Percentiles rank a stretch among this genome's conserved stretches.
Evolutionary conservation across 371 early-diverging fungal species (phyloP).

Genomic region (Entomophthora muscae): DNA sequence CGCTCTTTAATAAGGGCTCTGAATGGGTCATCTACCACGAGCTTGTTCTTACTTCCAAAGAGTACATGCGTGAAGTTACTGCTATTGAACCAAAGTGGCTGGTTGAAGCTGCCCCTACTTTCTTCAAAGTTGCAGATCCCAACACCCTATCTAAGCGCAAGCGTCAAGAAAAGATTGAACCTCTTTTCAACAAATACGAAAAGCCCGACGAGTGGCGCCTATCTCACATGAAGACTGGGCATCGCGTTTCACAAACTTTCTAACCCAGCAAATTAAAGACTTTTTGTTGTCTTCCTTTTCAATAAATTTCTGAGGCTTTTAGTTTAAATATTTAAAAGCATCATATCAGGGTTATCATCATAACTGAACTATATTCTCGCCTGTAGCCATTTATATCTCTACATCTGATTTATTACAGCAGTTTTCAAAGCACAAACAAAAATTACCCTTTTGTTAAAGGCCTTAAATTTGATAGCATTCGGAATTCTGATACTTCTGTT

Average conservation of each 20-base stretch:
- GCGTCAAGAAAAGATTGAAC: slow-evolving; percentile 67
- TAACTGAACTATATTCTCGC: too few species aligned
- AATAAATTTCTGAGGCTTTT: too few species aligned
- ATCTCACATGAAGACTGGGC: slow-evolving; percentile 50
- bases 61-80: slow-evolving; percentile 95
- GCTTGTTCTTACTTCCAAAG: slow-evolving; percentile 89
- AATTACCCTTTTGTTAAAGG: too few species aligned
- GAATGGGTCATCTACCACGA: slow-evolving; percentile 96
- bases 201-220: slow-evolving; percentile 79
- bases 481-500: too few species aligned
- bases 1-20: slow-evolving; percentile 87
- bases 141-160: slow-evolving; percentile 85
- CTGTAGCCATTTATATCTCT: too few species aligned
- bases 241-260: slow-evolving; percentile 64
- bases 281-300: too few species aligned
- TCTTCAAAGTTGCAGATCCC: slow-evolving; percentile 83
- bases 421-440: too few species aligned
- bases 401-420: too few species aligned
- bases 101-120: slow-evolving; percentile 90
- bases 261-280: slow-evolving; percentile 11
- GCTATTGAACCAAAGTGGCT: slow-evolving; percentile 96
- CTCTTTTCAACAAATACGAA: slow-evolving; percentile 83
- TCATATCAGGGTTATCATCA: too few species aligned
- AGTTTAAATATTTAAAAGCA: too few species aligned
- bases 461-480: too few species aligned